These are phyloP conservation scores for Agapanthus africanus DNA, from an alignment of 106 monocot species.

Conservation along the genomic window DNA sequence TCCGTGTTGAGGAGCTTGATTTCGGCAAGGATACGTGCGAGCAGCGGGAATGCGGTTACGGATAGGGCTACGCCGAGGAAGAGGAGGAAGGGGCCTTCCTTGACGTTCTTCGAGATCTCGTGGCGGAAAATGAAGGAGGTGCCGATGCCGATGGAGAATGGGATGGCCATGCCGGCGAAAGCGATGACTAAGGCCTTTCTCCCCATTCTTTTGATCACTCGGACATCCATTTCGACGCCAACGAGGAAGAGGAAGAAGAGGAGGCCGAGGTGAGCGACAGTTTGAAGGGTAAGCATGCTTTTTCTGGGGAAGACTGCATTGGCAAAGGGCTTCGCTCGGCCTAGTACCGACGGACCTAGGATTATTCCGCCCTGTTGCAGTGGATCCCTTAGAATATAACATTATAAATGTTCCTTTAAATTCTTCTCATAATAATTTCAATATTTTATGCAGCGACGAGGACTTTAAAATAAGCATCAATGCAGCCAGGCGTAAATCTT, in stretches of 20 bases:
- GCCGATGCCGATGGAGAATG: conserved; percentile 15
- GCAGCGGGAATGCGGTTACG: conserved; percentile 11
- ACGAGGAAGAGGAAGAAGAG: conserved; percentile 33
- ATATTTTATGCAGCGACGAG: no score
- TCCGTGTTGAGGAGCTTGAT: conserved; percentile 18
- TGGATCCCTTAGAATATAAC: no score
- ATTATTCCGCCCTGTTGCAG: conserved; percentile 37
- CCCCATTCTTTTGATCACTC: conserved; percentile 8
- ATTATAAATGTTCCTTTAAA: no score
- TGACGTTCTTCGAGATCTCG: conserved; percentile 1
- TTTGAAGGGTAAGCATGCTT: conserved; percentile 22
- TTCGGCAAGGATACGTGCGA: conserved; percentile 18
- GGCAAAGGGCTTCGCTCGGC: conserved; percentile 1
- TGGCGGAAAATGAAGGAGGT: conserved; percentile 5
- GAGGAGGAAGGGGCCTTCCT: neutral
- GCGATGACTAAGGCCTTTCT: conserved; percentile 8
- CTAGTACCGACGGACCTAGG: conserved; percentile 35
- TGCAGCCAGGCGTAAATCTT: no score
- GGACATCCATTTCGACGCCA: conserved; percentile 30
- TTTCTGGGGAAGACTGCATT: conserved; percentile 11
- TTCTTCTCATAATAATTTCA: no score
- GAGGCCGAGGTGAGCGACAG: conserved; percentile 12
- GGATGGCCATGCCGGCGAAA: conserved; percentile 18
- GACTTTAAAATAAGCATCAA: no score
- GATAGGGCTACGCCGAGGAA: conserved; percentile 15